Evolutionary conservation across 2,329 filamentous ascomycete species (phyloP), one percentile per base, ranked within the genome.

Genomic region (Beauveria brongniartii): DNA sequence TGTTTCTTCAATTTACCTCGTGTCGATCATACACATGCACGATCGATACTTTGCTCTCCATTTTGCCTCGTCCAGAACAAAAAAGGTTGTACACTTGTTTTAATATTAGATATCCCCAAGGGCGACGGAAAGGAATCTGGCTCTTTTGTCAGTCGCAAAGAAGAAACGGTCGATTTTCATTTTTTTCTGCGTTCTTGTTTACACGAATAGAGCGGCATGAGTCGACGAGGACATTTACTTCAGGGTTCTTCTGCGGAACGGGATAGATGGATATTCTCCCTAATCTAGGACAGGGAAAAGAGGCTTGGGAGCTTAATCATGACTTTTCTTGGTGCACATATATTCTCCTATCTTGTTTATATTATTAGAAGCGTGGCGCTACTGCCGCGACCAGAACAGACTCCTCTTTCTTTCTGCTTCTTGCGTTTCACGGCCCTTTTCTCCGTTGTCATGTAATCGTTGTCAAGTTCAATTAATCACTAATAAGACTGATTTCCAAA

Each of bases 131-230:
- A 10, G 5, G 20, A 40, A 26, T 18, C 6, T 40, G 24, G 51
- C 16, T 24, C 16, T 22, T 64, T 69, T 40, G 44, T 7, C 41
- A 26, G 28, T 40, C 10, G 12, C 16, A 46, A 53, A 40, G 24
- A 53, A 22, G 47, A 40, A 51, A 24, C 34, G 34, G 47, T 59
- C 22, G 34, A 5, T 20, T 51, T 44, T 46, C 28, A 14, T 53
- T 61, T 61, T 55, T 16, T 43, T 46, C 20, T 46, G n/a, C 10
- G 44, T 46, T 63, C 48, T 55, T 54, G 46, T 18, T 57, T 66
- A 62, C 61, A 44, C 48, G 52, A 62, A 62, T 44, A 59, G 37
- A 59, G 46, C 52, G 59, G 52, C 58, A 62, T 40, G 44, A 50
- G 53, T 41, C 44, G 41, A 55, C 46, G 53, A 24, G 20, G 14